A percentile compares a stretch with the other conserved stretches of the same genome.
Evolutionary conservation across 2,329 filamentous ascomycete species (phyloP).

Genomic region (Metarhizium rileyi): DNA sequence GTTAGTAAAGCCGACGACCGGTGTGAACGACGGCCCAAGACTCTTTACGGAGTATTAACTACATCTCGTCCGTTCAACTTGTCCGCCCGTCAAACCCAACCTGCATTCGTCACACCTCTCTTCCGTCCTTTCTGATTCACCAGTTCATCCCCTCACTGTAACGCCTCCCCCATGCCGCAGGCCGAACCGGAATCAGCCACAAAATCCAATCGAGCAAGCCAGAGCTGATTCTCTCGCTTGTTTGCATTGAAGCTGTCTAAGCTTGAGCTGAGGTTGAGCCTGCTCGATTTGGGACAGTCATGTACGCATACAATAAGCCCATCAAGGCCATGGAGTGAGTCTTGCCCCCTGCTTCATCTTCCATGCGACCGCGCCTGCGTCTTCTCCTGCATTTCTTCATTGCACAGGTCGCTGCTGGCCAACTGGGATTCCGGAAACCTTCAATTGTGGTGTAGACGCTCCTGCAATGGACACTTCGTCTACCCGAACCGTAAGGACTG

Average conservation of each 20-base stretch:
- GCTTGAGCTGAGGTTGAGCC: constrained; percentile 2
- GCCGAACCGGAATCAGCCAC: background rate
- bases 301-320: constrained; percentile 28
- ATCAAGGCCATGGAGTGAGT: constrained; percentile 30
- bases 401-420: background rate
- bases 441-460: background rate
- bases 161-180: background rate
- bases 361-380: constrained; percentile 3
- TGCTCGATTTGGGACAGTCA: constrained; percentile 11
- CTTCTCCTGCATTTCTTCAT: background rate
- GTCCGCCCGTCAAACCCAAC: background rate
- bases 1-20: no score
- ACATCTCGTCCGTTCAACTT: background rate
- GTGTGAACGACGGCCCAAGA: no score
- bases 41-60: no score
- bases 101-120: background rate
- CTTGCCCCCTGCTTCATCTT: constrained; percentile 4
- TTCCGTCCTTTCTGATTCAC: background rate
- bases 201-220: background rate
- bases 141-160: background rate
- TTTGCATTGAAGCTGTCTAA: background rate
- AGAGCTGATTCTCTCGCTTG: background rate
- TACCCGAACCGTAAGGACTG: constrained; percentile 11
- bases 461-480: constrained; percentile 5
- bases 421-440: background rate